Conservation (phyloP, 2,329 filamentous ascomycete species). For the Polychaeton citri region DNA sequence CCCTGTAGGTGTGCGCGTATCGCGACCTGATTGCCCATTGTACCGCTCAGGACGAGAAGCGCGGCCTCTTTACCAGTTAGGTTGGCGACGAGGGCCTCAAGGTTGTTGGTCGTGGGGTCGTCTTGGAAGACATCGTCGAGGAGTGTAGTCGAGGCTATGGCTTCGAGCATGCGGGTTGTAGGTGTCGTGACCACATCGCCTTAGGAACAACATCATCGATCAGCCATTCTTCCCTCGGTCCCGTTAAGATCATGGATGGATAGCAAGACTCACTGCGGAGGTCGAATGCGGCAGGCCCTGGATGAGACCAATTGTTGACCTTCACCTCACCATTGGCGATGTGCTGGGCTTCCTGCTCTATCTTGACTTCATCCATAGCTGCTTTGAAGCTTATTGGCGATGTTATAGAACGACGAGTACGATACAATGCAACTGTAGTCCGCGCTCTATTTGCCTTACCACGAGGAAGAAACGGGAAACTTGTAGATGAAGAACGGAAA, state of each 20-base stretch:
- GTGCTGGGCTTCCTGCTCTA: constrained; percentile 13
- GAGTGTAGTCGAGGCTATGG: constrained; percentile 61
- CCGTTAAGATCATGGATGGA: background rate
- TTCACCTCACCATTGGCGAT: constrained; percentile 12
- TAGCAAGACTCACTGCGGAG: constrained; percentile 31
- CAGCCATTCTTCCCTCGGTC: background rate
- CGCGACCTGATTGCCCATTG: constrained; percentile 86
- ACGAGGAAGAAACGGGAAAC: too few relatives aligned
- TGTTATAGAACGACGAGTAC: too few relatives aligned
- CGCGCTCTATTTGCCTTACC: too few relatives aligned
- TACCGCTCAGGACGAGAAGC: constrained; percentile 75
- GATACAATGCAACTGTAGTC: too few relatives aligned
- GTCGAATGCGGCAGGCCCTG: constrained; percentile 43
- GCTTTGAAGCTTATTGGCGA: background rate
- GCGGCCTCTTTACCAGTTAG: constrained; percentile 64
- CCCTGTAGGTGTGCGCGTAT: constrained; percentile 64
- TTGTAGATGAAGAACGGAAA: too few relatives aligned
- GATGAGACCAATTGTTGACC: constrained; percentile 24
- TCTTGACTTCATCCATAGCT: constrained; percentile 3
- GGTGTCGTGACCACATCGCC: constrained; percentile 60
- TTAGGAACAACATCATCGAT: too few relatives aligned
- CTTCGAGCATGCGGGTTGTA: constrained; percentile 66
- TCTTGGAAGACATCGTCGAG: constrained; percentile 75
- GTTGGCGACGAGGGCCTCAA: constrained; percentile 61
- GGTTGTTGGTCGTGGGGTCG: constrained; percentile 60